Evolutionary conservation across 805 yeast genomes (phyloP).

Genomic region (Sugiyamaella mastotermitis): DNA sequence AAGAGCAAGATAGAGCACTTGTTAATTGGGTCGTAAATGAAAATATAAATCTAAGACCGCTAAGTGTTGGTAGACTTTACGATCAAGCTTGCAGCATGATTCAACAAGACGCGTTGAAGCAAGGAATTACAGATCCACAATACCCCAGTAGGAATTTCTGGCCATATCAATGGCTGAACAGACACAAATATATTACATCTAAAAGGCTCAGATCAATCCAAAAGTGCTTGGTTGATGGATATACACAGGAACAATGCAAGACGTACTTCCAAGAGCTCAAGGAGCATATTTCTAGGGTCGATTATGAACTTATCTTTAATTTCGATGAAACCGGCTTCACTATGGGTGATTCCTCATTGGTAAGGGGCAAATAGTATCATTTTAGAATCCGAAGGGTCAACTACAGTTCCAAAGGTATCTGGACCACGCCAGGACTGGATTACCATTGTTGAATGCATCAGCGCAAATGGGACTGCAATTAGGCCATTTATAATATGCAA

Average conservation of each 20-base stretch:
- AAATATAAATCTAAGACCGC: not conserved
- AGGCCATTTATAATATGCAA: not conserved
- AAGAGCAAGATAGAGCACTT: not conserved
- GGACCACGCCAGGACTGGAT: not conserved
- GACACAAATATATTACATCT: not conserved
- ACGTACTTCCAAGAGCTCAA: not conserved
- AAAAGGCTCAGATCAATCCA: not conserved
- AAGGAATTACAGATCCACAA: not conserved
- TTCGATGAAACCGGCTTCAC: not conserved
- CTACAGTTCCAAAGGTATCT: not conserved
- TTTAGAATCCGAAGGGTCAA: not conserved
- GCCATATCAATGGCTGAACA: not conserved
- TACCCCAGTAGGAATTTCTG: too few relatives aligned
- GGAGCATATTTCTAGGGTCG: not conserved
- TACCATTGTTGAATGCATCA: not conserved
- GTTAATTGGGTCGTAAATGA: not conserved
- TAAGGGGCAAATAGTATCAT: not conserved
- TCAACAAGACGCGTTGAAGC: not conserved
- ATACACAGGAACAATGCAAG: not conserved
- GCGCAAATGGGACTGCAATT: not conserved
- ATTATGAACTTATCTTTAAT: not conserved
- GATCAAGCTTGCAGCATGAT: not conserved
- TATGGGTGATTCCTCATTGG: not conserved
- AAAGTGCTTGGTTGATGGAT: not conserved
- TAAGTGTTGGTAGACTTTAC: not conserved